Evolutionary conservation across 106 monocot species (phyloP).

Genomic region (Phalaenopsis aphrodite): DNA sequence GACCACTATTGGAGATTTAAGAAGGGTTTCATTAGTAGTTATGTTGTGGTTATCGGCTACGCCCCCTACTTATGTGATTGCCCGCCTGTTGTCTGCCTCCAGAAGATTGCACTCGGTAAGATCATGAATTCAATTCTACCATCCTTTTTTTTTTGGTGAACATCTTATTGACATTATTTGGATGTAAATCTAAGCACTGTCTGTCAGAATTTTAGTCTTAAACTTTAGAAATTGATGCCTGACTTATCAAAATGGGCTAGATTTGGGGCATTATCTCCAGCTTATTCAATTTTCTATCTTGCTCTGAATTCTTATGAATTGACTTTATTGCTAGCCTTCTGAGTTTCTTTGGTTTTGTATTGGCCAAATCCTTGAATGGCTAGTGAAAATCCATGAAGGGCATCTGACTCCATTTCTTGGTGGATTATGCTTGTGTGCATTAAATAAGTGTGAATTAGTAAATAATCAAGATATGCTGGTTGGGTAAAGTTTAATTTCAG

Average conservation of each 20-base stretch:
- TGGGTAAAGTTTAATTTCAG: no score
- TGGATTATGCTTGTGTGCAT: no score
- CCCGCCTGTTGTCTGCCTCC: conserved; percentile 58
- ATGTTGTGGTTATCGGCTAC: conserved; percentile 18
- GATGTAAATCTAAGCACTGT: background rate
- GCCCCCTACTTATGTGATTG: conserved; percentile 59
- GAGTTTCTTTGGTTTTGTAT: no score
- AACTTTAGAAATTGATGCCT: background rate
- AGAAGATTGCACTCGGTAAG: conserved; percentile 56
- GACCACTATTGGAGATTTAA: conserved; percentile 65
- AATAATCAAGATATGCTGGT: no score
- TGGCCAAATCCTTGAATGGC: no score
- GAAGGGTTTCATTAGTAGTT: conserved; percentile 19
- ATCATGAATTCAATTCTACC: background rate
- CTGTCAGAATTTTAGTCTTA: background rate
- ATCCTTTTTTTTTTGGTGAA: background rate
- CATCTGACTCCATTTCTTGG: no score
- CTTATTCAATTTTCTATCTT: background rate
- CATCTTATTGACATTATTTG: background rate
- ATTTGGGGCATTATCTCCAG: background rate
- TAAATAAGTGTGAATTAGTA: no score
- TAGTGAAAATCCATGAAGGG: no score
- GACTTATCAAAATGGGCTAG: no score
- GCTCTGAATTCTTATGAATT: background rate
- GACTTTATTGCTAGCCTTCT: background rate